Evolutionary conservation across 1,284 basidiomycete genomes (phyloP), one percentile per base, ranked within the genome.

Genomic region (Singerocomus rubriflavus): DNA sequence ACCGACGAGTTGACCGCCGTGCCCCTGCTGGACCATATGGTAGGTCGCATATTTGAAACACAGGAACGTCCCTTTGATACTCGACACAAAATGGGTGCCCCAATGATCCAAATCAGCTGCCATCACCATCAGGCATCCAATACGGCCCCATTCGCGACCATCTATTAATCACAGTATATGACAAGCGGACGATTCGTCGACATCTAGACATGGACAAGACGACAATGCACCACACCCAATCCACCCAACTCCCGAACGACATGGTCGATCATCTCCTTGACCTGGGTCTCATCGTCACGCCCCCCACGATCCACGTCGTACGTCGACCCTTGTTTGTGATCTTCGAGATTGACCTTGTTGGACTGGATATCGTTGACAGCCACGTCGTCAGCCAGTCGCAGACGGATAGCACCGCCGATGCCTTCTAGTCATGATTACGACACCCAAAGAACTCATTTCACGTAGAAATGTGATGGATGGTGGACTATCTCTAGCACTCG

Each of bases 21-120:
- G 61, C 27, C 70, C 73, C 54, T 77, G 72, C 53, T 64, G 64
- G 35, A 77, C 68, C 73, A 76, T 77, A 52, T 75, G 71, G 53
- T 60, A 56, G 30, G 74, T 76, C 0, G 72, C 71, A 1, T 54
- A 48, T 53, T 66, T 64, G 52, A 62, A 70, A 52, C 59, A 65
- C 9, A 59, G 47, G 36, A 64, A 66, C n/a, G 58, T 53, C 8
- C 61, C 44, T 31, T 54, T 36, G 36, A 44, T 60, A 51, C 58
- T 68, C 31, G 37, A 53, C 9, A 46, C 27, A 30, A 25, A 39
- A 16, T 36, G 17, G 37, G 41, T 41, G 17, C 48, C 29, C 25
- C 25, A 46, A 17, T 37, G 13, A 7, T 51, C 35, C 10, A 29
- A 21, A 26, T 34, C 17, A 13, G 44, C 34, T 49, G 14, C 26